These are phyloP conservation scores for Wickerhamomyces strasburgensis DNA, from an alignment of 805 yeast species.

Conservation along the genomic window DNA sequence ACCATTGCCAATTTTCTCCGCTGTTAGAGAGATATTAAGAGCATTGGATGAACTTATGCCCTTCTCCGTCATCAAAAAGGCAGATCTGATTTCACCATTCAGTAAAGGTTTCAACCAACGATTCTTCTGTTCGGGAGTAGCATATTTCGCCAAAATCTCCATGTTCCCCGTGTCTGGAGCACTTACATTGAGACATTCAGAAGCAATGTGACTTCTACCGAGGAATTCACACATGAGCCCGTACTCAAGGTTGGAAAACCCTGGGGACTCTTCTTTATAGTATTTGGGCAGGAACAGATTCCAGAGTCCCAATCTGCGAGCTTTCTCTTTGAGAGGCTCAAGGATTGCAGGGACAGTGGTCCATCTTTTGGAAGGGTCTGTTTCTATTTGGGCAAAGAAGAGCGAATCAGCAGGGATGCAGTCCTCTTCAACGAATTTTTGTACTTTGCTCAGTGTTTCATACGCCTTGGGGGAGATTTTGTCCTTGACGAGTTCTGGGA, in stretches of 20 bases:
- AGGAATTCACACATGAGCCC: slow-evolving; percentile 61
- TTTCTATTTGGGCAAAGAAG: slow-evolving; percentile 35
- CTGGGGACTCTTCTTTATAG: slow-evolving; percentile 43
- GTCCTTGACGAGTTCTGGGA: slow-evolving; percentile 33
- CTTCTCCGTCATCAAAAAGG: slow-evolving; percentile 62
- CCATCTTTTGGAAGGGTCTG: slow-evolving; percentile 43
- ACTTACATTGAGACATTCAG: slow-evolving; percentile 53
- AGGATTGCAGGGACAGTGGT: slow-evolving; percentile 39
- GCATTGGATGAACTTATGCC: slow-evolving; percentile 60
- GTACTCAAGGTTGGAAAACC: slow-evolving; percentile 56
- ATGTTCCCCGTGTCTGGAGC: slow-evolving; percentile 68
- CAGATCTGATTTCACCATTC: slow-evolving; percentile 51
- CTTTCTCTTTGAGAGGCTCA: slow-evolving; percentile 48
- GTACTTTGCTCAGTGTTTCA: slow-evolving; percentile 31
- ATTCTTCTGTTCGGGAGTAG: slow-evolving; percentile 38
- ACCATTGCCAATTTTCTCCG: slow-evolving; percentile 36
- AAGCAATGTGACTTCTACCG: slow-evolving; percentile 50
- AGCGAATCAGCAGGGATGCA: slow-evolving; percentile 52
- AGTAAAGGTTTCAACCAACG: slow-evolving; percentile 50
- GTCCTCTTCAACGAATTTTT: slow-evolving; percentile 50
- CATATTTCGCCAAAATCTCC: slow-evolving; percentile 35
- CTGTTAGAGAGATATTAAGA: slow-evolving; percentile 47
- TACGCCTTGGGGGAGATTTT: slow-evolving; percentile 31
- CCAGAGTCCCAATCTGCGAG: slow-evolving; percentile 52
- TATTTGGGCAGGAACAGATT: slow-evolving; percentile 46